Conservation (phyloP, 305 asterid genomes). For the Fraxinus nigra region DNA sequence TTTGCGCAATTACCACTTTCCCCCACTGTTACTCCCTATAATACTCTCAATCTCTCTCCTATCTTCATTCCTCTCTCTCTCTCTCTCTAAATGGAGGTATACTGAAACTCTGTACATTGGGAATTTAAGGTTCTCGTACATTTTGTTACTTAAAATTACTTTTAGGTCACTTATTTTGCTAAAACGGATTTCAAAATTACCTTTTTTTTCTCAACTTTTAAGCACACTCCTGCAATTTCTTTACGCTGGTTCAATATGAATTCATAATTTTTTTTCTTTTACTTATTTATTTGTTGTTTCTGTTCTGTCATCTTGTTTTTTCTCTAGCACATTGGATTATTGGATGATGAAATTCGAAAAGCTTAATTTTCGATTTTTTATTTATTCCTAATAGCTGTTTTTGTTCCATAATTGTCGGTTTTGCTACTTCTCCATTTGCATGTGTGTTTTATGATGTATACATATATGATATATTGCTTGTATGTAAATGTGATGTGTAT, state of each 20-base stretch:
- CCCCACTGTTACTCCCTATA: neutral
- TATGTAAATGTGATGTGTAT: neutral
- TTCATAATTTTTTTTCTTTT: neutral
- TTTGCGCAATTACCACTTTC: constrained; percentile 14
- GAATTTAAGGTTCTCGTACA: constrained; percentile 6
- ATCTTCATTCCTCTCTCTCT: neutral
- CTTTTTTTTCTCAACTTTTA: neutral
- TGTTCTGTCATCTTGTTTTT: neutral
- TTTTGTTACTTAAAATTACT: neutral
- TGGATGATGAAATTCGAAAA: neutral
- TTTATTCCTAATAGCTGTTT: neutral
- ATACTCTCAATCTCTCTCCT: neutral
- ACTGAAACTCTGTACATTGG: neutral
- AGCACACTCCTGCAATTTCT: neutral
- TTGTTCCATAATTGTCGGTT: neutral
- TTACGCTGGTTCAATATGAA: neutral
- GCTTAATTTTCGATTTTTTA: neutral
- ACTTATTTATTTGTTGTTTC: neutral
- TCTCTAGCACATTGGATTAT: neutral
- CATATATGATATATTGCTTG: neutral
- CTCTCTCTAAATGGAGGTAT: neutral
- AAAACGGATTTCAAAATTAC: neutral
- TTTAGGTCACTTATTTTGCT: neutral
- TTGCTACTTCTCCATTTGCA: neutral
- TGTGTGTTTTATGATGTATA: neutral